Conservation (phyloP, 108 stramenopile species). For the Cylindrotheca closterium region DNA sequence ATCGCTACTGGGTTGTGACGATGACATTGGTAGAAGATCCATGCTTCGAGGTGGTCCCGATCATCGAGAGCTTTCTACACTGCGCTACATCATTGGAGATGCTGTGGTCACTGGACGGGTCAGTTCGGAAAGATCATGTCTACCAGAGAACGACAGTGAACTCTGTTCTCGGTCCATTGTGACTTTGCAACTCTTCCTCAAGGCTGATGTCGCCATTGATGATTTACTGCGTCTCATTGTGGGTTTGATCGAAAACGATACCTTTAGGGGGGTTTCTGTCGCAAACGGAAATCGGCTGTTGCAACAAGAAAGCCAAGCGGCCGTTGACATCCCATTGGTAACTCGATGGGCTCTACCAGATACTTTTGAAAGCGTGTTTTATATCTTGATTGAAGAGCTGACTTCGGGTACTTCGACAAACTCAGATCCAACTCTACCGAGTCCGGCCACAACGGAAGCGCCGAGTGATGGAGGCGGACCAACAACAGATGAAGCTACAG, state of each 20-base stretch:
- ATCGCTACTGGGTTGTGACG: background rate
- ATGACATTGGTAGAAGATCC: background rate
- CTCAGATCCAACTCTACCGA: background rate
- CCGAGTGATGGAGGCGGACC: background rate
- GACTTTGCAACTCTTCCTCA: background rate
- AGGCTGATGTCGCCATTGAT: background rate
- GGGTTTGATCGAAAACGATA: background rate
- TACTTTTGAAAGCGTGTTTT: background rate
- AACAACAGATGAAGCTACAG: background rate
- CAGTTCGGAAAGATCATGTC: background rate
- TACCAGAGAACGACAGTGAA: background rate
- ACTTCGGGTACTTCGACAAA: background rate
- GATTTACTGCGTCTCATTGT: background rate
- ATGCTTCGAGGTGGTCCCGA: background rate
- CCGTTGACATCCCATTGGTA: too few species aligned
- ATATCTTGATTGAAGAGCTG: background rate
- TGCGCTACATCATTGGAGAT: background rate
- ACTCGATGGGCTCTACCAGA: background rate
- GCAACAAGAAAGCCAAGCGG: background rate
- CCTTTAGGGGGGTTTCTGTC: background rate
- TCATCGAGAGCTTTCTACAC: background rate
- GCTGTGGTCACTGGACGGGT: background rate
- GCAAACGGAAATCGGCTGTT: background rate
- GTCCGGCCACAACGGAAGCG: background rate
- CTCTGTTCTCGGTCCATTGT: background rate